Conservation (phyloP, 495 filamentous ascomycete genomes). For the Penicillium dipodomyicola region DNA sequence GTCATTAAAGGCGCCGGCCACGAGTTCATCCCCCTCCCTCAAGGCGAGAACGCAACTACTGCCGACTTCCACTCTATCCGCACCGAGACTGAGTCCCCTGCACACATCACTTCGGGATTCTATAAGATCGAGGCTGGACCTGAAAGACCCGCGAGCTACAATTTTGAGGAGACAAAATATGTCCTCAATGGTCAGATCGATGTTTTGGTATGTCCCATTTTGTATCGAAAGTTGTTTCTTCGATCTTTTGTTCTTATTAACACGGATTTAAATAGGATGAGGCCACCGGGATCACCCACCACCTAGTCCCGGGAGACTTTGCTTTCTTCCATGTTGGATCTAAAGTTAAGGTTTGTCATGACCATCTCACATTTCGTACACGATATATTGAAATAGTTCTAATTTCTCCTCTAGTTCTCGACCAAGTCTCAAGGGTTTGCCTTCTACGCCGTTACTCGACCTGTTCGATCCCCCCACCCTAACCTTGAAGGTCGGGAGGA, state of each 20-base stretch:
- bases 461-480: slow-evolving; percentile 25
- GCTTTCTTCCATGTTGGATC: slow-evolving; percentile 36
- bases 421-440: slow-evolving; percentile 32
- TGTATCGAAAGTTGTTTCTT: neutral
- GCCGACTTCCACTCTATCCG: slow-evolving; percentile 35
- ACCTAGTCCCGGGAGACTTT: slow-evolving; percentile 34
- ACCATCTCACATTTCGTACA: neutral
- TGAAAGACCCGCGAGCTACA: slow-evolving; percentile 28
- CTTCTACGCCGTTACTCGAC: slow-evolving; percentile 35
- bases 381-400: slow-evolving; percentile 10
- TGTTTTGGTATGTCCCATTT: slow-evolving; percentile 23
- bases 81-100: slow-evolving; percentile 30
- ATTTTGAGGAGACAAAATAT: slow-evolving; percentile 34
- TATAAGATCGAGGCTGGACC: slow-evolving; percentile 35
- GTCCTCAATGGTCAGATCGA: slow-evolving; percentile 35
- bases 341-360: slow-evolving; percentile 30
- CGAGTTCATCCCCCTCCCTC: slow-evolving; percentile 30
- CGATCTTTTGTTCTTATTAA: neutral
- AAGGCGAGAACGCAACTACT: slow-evolving; percentile 30
- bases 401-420: slow-evolving; percentile 26
- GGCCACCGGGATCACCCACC: slow-evolving; percentile 33
- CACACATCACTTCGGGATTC: slow-evolving; percentile 32
- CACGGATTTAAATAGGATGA: slow-evolving; percentile 24
- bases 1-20: slow-evolving; percentile 36
- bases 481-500: slow-evolving; percentile 30